These are phyloP conservation scores for Glycine latifolia DNA, from an alignment of 306 rosid species.

Conservation along the genomic window DNA sequence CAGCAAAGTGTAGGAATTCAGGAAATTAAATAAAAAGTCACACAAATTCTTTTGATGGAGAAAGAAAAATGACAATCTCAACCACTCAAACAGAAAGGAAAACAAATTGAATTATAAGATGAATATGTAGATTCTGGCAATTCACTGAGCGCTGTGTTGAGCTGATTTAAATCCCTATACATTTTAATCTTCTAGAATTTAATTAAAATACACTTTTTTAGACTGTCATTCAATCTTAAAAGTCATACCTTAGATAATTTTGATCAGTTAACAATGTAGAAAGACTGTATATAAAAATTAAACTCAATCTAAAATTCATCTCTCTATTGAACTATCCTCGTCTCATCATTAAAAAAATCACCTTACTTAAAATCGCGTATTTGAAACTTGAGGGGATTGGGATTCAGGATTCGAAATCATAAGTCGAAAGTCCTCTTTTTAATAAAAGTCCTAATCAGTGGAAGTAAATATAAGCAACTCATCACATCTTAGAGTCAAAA, in stretches of 20 bases:
- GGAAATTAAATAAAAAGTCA: constrained; percentile 29
- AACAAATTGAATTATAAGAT: constrained; percentile 11
- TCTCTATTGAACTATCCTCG: constrained; percentile 5
- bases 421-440: background rate
- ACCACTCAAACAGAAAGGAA: constrained; percentile 4
- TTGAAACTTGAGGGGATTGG: background rate
- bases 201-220: background rate
- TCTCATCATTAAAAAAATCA: background rate
- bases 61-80: constrained; percentile 10
- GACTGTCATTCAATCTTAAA: background rate
- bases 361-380: constrained; percentile 13
- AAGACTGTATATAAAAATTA: background rate
- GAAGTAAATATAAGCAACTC: constrained; percentile 7
- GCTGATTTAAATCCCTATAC: constrained; percentile 16
- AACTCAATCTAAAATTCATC: constrained; percentile 10
- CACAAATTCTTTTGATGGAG: background rate
- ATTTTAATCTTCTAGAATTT: background rate
- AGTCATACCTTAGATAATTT: background rate
- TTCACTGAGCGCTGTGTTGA: background rate
- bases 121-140: constrained; percentile 7
- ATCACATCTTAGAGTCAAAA: constrained; percentile 37
- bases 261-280: background rate
- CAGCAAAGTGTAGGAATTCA: constrained; percentile 17
- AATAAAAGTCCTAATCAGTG: background rate
- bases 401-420: constrained; percentile 17